Percentiles rank a stretch among this genome's conserved stretches.
phyloP scores from a whole-genome alignment of 192 early-diverging fungal genomes.

The Oehlia diaphana region DNA sequence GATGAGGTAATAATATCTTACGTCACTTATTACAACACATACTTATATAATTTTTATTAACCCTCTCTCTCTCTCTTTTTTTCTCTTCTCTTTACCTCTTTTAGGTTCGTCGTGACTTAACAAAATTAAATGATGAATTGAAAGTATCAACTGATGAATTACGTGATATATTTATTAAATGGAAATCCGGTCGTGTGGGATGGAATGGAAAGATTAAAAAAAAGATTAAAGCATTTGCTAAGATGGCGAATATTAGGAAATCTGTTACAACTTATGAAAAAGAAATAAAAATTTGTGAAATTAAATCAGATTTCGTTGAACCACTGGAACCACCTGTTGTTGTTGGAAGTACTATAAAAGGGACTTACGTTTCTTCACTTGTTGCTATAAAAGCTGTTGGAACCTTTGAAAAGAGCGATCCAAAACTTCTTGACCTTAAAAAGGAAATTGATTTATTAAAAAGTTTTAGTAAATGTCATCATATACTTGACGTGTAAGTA shows the following conservation, averaged over 20 bases:
- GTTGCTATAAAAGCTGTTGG: background rate
- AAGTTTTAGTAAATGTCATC: background rate
- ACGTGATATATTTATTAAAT: background rate
- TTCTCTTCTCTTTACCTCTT: background rate
- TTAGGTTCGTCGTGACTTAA: background rate
- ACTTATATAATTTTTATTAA: too few species aligned
- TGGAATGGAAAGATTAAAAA: background rate
- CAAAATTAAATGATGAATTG: background rate
- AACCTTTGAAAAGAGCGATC: background rate
- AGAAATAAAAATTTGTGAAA: background rate
- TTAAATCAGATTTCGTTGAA: background rate
- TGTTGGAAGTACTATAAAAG: background rate
- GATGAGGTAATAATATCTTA: background rate
- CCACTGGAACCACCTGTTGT: background rate
- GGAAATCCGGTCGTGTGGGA: background rate
- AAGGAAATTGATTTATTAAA: background rate
- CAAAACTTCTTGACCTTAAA: background rate
- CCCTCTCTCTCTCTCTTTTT: too few species aligned
- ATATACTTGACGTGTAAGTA: slow-evolving; percentile 1
- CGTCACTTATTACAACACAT: too few species aligned
- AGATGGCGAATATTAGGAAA: background rate
- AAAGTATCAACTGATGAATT: background rate
- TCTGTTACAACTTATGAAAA: background rate
- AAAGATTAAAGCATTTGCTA: background rate
- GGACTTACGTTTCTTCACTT: background rate